phyloP scores from a whole-genome alignment of 495 filamentous ascomycete species.

The Diplogelasinospora grovesii region DNA sequence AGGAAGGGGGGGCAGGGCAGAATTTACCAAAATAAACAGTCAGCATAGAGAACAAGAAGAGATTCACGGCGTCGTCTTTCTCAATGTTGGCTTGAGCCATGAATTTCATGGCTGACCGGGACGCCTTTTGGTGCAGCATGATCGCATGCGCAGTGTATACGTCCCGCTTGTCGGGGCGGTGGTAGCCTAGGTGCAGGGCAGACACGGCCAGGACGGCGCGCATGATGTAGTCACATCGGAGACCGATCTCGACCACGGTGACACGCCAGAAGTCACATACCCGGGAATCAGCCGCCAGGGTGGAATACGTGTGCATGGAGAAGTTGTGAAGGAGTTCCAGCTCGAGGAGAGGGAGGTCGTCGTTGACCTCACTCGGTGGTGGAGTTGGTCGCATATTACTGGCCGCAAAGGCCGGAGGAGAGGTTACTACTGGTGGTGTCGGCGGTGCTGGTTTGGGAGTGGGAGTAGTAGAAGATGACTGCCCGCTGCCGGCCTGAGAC shows the following conservation, averaged over 20 bases:
- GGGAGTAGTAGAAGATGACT: slow-evolving; percentile 1
- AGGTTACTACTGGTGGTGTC: neutral
- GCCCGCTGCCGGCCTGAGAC: neutral
- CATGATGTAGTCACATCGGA: slow-evolving; percentile 49
- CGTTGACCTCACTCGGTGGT: neutral
- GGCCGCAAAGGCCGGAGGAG: neutral
- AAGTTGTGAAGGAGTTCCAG: slow-evolving; percentile 42
- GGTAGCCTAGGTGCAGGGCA: slow-evolving; percentile 48
- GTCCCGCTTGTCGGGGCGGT: slow-evolving; percentile 29
- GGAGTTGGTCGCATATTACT: neutral
- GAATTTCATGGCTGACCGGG: slow-evolving; percentile 18
- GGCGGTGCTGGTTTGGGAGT: neutral
- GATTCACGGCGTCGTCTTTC: slow-evolving; percentile 13
- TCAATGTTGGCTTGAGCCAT: slow-evolving; percentile 13
- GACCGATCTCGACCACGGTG: slow-evolving; percentile 31
- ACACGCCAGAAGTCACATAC: slow-evolving; percentile 33
- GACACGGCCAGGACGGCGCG: slow-evolving; percentile 48
- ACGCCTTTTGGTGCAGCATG: slow-evolving; percentile 42
- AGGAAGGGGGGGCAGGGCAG: neutral
- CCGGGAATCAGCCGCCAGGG: slow-evolving; percentile 26
- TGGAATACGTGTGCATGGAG: slow-evolving; percentile 29
- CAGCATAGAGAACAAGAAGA: slow-evolving; percentile 30
- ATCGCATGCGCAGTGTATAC: slow-evolving; percentile 46
- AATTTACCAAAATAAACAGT: slow-evolving; percentile 34
- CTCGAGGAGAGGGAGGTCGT: slow-evolving; percentile 25